These are phyloP conservation scores for Sarocladium strictum DNA, from an alignment of 2,329 filamentous ascomycete genomes.

Conservation along the genomic window DNA sequence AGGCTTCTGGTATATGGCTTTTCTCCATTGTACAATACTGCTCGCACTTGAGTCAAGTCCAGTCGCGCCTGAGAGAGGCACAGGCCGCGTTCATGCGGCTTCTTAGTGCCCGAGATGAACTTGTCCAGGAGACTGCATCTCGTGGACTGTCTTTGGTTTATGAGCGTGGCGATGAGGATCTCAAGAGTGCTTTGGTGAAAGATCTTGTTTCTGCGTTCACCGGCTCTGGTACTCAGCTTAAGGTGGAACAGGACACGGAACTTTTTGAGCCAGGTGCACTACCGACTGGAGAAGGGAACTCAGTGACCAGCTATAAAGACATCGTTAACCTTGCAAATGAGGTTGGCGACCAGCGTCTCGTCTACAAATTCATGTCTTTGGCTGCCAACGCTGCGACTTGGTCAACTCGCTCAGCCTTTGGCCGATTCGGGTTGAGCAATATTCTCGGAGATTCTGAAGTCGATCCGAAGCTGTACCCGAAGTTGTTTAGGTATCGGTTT, in stretches of 20 bases:
- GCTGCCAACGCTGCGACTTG: constrained; percentile 94
- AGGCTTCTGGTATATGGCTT: constrained; percentile 92
- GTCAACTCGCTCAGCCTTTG: constrained; percentile 95
- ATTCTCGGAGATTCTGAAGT: constrained; percentile 84
- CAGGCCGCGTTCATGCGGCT: constrained; percentile 86
- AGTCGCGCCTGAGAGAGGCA: constrained; percentile 67
- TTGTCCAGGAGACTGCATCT: constrained; percentile 93
- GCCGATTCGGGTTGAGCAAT: constrained; percentile 84
- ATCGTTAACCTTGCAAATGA: constrained; percentile 95
- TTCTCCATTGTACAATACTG: constrained; percentile 88
- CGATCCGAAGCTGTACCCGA: constrained; percentile 92
- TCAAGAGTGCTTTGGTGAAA: constrained; percentile 77
- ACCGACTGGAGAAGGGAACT: constrained; percentile 82
- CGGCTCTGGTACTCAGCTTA: constrained; percentile 62
- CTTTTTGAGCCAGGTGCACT: constrained; percentile 87
- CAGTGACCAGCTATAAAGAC: constrained; percentile 94
- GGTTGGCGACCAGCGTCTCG: constrained; percentile 90
- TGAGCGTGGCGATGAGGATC: constrained; percentile 75
- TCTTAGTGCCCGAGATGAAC: constrained; percentile 80
- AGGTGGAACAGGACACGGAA: constrained; percentile 85
- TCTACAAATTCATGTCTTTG: constrained; percentile 97
- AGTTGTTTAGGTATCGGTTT: constrained; percentile 89
- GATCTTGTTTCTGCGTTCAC: constrained; percentile 89
- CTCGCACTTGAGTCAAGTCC: constrained; percentile 69
- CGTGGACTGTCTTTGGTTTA: constrained; percentile 89